Conservation (phyloP, 1,284 basidiomycete species). For the Apiotrichum brassicae region DNA sequence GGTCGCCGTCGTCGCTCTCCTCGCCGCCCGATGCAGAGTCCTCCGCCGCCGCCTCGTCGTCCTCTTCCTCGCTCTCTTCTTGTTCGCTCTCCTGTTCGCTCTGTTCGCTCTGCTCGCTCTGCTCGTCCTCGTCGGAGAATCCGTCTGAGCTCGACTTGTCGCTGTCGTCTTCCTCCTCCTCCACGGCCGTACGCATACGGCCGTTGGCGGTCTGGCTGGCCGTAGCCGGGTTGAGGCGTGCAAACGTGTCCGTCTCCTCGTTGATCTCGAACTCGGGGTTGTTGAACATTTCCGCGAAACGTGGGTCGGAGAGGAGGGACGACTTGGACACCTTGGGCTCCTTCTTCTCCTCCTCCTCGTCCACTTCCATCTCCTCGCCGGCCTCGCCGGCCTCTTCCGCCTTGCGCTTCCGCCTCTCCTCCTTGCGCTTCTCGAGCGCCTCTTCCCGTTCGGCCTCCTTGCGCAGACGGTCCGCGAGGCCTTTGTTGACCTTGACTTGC, state of each 20-base stretch:
- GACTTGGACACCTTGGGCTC: conserved; percentile 47
- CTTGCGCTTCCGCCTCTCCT: conserved; percentile 41
- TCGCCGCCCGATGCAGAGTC: conserved; percentile 51
- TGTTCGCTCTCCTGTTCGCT: conserved; percentile 35
- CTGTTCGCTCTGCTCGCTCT: conserved; percentile 29
- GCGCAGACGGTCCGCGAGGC: conserved; percentile 76
- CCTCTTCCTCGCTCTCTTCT: conserved; percentile 49
- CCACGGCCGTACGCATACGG: conserved; percentile 66
- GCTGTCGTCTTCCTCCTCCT: conserved; percentile 83
- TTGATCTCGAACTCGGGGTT: conserved; percentile 94
- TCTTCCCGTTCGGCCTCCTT: conserved; percentile 65
- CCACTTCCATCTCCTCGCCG: conserved; percentile 30
- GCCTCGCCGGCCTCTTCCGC: conserved; percentile 31
- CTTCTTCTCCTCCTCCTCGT: conserved; percentile 38
- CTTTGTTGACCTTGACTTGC: conserved; percentile 75
- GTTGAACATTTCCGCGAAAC: conserved; percentile 87
- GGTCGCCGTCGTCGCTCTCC: conserved; percentile 50
- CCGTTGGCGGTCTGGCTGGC: conserved; percentile 45
- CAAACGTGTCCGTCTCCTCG: conserved; percentile 76
- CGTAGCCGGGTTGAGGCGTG: conserved; percentile 81
- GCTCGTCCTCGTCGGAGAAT: conserved; percentile 47
- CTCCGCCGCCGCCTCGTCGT: conserved; percentile 52
- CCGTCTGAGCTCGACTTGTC: conserved; percentile 69
- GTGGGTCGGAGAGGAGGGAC: conserved; percentile 72
- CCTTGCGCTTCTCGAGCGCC: conserved; percentile 59